These are phyloP conservation scores for Phaseolus coccineus DNA, from an alignment of 331 rosid species.

Conservation along the genomic window DNA sequence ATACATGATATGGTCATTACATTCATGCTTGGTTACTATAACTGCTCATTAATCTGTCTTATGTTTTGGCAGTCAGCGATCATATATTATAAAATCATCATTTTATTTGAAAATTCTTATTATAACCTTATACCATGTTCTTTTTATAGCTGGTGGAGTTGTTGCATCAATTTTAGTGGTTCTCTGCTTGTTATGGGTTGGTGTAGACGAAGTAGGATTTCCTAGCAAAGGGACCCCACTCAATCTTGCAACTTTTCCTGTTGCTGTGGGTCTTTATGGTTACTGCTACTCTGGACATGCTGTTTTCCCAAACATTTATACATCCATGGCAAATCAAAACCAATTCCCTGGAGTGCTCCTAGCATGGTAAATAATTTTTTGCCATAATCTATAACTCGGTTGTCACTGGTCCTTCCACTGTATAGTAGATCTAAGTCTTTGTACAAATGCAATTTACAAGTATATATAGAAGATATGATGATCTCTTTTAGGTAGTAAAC, in stretches of 20 bases:
- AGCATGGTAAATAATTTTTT: constrained; percentile 64
- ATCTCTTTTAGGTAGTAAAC: constrained; percentile 10
- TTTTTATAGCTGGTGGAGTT: constrained; percentile 84
- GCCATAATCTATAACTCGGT: neutral
- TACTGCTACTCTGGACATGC: constrained; percentile 98
- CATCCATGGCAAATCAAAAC: constrained; percentile 84
- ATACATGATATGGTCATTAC: too few relatives aligned
- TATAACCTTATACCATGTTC: constrained; percentile 33
- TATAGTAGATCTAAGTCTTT: constrained; percentile 25
- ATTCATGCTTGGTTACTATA: neutral
- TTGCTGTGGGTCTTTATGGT: constrained; percentile 92
- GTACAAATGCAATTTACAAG: constrained; percentile 7
- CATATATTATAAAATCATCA: neutral
- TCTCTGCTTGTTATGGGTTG: constrained; percentile 81
- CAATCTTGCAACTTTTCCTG: constrained; percentile 81
- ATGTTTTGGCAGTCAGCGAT: neutral
- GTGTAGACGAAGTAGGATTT: constrained; percentile 80
- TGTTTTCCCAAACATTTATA: constrained; percentile 92
- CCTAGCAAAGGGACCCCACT: constrained; percentile 73
- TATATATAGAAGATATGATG: neutral
- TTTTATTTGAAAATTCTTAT: constrained; percentile 23
- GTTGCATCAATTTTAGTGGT: constrained; percentile 79
- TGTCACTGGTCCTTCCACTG: constrained; percentile 8
- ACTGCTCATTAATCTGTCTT: neutral
- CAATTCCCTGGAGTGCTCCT: constrained; percentile 79